Conservation (phyloP, 345 rosid species). For the Nasturtium officinale region DNA sequence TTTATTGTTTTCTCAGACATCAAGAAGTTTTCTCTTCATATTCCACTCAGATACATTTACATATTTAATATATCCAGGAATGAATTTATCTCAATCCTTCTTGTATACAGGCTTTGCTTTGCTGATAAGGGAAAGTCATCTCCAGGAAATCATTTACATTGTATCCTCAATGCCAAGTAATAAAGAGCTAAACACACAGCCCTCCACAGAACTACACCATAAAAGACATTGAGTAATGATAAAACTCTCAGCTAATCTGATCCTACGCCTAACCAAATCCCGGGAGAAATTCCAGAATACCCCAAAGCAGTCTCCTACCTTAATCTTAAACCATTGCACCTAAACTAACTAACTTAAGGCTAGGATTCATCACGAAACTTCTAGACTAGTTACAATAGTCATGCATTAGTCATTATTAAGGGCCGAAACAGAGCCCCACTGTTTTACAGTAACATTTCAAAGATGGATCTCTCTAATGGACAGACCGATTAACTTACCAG, state of each 20-base stretch:
- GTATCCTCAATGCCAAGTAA: slow-evolving; percentile 4
- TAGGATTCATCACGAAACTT: not conserved
- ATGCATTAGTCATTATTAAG: too few relatives aligned
- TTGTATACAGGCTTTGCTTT: slow-evolving; percentile 7
- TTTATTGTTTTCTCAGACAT: slow-evolving; percentile 2
- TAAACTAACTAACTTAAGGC: slow-evolving; percentile 14
- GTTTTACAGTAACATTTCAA: slow-evolving; percentile 6
- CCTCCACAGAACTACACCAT: slow-evolving; percentile 10
- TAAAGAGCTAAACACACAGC: not conserved
- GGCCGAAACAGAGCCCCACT: too few relatives aligned
- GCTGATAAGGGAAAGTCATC: not conserved
- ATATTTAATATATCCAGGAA: not conserved
- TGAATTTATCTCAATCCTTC: not conserved
- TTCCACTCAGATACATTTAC: not conserved
- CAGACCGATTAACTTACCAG: too few relatives aligned
- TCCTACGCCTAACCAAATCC: not conserved
- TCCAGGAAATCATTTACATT: not conserved
- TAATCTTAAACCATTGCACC: not conserved
- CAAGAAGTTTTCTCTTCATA: not conserved
- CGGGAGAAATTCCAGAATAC: slow-evolving; percentile 2
- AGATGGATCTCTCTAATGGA: too few relatives aligned
- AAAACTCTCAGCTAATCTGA: not conserved
- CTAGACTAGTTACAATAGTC: slow-evolving; percentile 9
- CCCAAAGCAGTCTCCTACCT: slow-evolving; percentile 18
- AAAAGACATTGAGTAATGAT: not conserved